Evolutionary conservation across 768 basidiomycete species (phyloP).

Genomic region (Leucogyrophana mollusca): DNA sequence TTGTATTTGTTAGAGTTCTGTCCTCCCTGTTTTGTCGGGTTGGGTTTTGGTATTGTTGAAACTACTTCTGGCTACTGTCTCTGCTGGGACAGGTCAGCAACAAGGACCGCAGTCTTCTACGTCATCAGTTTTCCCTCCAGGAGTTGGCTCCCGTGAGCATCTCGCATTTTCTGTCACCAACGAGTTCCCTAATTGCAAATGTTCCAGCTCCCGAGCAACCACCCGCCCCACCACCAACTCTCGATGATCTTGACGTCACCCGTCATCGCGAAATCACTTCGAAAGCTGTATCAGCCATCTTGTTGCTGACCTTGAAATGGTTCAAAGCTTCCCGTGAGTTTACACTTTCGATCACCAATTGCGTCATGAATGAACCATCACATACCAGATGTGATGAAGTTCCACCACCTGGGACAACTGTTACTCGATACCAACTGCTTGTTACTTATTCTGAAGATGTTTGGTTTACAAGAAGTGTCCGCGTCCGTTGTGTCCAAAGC

Average conservation of each 20-base stretch:
- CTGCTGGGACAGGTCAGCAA: constrained; percentile 59
- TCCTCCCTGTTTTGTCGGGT: constrained; percentile 80
- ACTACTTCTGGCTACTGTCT: constrained; percentile 88
- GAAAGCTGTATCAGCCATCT: constrained; percentile 94
- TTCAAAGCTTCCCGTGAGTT: constrained; percentile 95
- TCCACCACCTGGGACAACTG: constrained; percentile 95
- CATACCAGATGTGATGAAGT: constrained; percentile 89
- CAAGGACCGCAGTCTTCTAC: constrained; percentile 66
- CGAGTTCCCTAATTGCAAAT: constrained; percentile 6
- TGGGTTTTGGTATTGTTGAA: constrained; percentile 95
- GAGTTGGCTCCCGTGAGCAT: constrained; percentile 60
- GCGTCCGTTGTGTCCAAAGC: constrained; percentile 83
- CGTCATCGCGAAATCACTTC: constrained; percentile 97
- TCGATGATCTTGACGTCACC: constrained; percentile 91
- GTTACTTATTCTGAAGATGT: constrained; percentile 94
- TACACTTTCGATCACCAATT: neutral
- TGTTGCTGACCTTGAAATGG: constrained; percentile 92
- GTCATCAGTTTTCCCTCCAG: constrained; percentile 70
- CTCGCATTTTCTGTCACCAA: neutral
- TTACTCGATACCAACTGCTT: constrained; percentile 95
- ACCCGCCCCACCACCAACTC: constrained; percentile 63
- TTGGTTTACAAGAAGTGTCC: constrained; percentile 92
- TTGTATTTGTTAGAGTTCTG: constrained; percentile 57
- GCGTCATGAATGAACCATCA: constrained; percentile 3
- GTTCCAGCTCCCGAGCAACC: constrained; percentile 59